A percentile compares a stretch with the other conserved stretches of the same genome.
Evolutionary conservation across 257 asterid genomes (phyloP).

Genomic region (Solanum peruvianum): DNA sequence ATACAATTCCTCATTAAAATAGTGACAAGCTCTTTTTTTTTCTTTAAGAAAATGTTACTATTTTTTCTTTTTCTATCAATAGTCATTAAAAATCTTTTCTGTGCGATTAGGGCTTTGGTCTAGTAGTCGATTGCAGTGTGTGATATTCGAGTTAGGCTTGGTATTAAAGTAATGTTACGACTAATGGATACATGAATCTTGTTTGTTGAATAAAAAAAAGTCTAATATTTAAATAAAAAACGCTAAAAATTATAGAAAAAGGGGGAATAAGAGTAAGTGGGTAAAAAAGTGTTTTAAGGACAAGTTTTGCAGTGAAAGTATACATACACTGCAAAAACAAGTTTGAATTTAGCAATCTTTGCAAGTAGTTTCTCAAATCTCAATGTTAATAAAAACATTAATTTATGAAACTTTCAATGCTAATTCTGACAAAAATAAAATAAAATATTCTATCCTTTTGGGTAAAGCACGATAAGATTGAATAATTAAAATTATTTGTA

Average conservation of each 20-base stretch:
- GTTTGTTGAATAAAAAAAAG: neutral
- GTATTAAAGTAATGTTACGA: neutral
- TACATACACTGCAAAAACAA: neutral
- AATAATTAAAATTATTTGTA: neutral
- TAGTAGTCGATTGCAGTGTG: neutral
- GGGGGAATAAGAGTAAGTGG: neutral
- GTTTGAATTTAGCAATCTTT: neutral
- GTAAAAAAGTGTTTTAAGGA: neutral
- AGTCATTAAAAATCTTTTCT: neutral
- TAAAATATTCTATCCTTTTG: neutral
- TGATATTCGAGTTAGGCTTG: neutral
- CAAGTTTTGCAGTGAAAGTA: neutral
- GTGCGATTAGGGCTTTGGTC: neutral
- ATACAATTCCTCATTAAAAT: neutral
- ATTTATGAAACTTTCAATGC: conserved; percentile 18
- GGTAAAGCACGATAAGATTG: neutral
- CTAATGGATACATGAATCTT: neutral
- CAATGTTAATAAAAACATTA: neutral
- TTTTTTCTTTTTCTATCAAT: neutral
- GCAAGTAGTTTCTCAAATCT: neutral
- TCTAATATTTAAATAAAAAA: neutral
- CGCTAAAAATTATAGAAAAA: neutral
- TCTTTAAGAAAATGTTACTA: neutral
- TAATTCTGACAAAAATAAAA: conserved; percentile 23
- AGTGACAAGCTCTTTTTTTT: neutral